Percentiles rank a stretch among this genome's conserved stretches.
phyloP scores from a whole-genome alignment of 257 asterid genomes.

The Ilex asprella region DNA sequence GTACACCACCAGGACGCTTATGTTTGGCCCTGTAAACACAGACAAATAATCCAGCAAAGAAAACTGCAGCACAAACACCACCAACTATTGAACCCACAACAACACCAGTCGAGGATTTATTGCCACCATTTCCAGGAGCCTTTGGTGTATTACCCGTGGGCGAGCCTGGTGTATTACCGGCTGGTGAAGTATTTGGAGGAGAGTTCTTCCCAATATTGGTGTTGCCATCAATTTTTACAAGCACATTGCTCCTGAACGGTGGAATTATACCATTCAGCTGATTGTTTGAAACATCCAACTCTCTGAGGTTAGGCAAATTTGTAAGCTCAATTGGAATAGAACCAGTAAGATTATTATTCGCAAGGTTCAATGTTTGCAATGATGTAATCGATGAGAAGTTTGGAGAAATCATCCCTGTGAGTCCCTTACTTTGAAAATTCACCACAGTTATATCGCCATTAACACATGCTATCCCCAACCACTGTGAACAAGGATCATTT shows the following conservation, averaged over 20 bases:
- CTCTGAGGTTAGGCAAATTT: slow-evolving; percentile 33
- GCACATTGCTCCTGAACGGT: slow-evolving; percentile 29
- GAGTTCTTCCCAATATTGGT: slow-evolving; percentile 49
- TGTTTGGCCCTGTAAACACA: slow-evolving; percentile 34
- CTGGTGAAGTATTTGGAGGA: slow-evolving; percentile 27
- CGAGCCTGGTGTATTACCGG: slow-evolving; percentile 12
- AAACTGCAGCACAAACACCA: slow-evolving; percentile 37
- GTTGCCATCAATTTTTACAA: slow-evolving; percentile 39
- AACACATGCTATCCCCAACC: slow-evolving; percentile 55
- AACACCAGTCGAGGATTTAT: slow-evolving; percentile 43
- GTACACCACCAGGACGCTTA: slow-evolving; percentile 37
- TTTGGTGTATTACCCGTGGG: slow-evolving; percentile 19
- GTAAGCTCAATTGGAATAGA: slow-evolving; percentile 58
- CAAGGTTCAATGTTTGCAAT: slow-evolving; percentile 43
- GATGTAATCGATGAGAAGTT: slow-evolving; percentile 37
- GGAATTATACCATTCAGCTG: slow-evolving; percentile 56
- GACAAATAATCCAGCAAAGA: slow-evolving; percentile 43
- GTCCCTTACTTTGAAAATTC: slow-evolving; percentile 49
- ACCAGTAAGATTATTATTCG: slow-evolving; percentile 50
- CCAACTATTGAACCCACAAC: slow-evolving; percentile 67
- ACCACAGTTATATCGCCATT: slow-evolving; percentile 43
- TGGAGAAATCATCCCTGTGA: slow-evolving; percentile 56
- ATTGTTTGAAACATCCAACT: slow-evolving; percentile 61
- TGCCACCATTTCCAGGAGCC: slow-evolving; percentile 20
- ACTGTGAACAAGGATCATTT: slow-evolving; percentile 52